phyloP scores from a whole-genome alignment of 352 stramenopile species.

The Globisporangium yorkense region DNA sequence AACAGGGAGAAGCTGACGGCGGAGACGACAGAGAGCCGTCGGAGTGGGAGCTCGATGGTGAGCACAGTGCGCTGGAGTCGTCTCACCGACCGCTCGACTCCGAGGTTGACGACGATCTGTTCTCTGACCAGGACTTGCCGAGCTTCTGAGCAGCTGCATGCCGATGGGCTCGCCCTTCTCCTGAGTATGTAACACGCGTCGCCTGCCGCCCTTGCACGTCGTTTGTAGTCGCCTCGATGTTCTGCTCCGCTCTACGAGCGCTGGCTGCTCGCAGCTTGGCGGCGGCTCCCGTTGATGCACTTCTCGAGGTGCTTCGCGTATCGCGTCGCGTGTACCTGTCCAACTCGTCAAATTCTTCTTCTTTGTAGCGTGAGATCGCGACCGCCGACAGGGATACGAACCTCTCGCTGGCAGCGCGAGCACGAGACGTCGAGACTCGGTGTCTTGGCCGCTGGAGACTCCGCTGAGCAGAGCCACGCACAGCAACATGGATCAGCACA shows the following conservation, averaged over 20 bases:
- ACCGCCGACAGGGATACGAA: constrained; percentile 1
- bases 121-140: constrained; percentile 45
- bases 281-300: constrained; percentile 50
- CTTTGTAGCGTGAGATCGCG: not conserved
- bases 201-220: not conserved
- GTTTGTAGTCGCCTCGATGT: not conserved
- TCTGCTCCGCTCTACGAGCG: not conserved
- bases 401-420: constrained; percentile 59
- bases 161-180: not conserved
- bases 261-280: constrained; percentile 20
- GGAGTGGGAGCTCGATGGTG: constrained; percentile 9
- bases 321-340: constrained; percentile 56
- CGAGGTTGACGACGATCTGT: constrained; percentile 53
- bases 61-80: constrained; percentile 15
- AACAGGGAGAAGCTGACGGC: not conserved
- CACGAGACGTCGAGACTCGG: constrained; percentile 61
- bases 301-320: constrained; percentile 75
- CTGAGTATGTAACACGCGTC: not conserved
- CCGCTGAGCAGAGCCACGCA: constrained; percentile 3
- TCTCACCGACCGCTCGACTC: constrained; percentile 23
- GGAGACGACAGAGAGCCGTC: constrained; percentile 11
- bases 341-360: too few relatives aligned
- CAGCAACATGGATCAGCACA: not conserved
- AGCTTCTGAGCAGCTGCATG: constrained; percentile 22
- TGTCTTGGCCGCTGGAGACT: constrained; percentile 25